Base-by-base conservation (phyloP, 352 stramenopile genomes). In the Pythium plurisporium region DNA sequence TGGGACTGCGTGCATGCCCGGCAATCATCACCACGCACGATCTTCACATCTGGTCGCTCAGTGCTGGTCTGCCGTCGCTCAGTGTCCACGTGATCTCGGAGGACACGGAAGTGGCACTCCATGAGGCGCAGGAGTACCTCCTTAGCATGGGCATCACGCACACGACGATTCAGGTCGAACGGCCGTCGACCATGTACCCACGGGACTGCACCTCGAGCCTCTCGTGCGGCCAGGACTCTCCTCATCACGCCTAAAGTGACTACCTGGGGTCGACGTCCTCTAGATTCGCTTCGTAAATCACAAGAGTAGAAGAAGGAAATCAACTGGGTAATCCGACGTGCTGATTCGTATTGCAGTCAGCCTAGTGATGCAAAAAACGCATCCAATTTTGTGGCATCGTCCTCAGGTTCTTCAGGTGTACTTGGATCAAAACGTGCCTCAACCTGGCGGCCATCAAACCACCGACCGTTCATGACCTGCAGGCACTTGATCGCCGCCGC, bases 1-100 rank as follows among this genome's bases (percentile, higher is more conserved):
- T 74, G 43, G 69, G 71, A 15, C 62, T 91, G 20, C 81, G 81
- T 25, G 65, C 75, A 15, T 65, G 89, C 19, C 64, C 74, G 20
- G 55, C 80, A 9, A 95, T 99, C 5, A 88, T 86, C 33, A 85
- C 98, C 67, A 89, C 98, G 22, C 96, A 99, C 72, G 94, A 99
- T 66, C 70, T 99, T n/a, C 96, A 98, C 69, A 87, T 99, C 43
- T 99, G 97, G 97, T 91, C 79, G 37, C 84, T 99, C 46, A 97
- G 90, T 0, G 81, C 97, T 31, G 89, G 93, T 4, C 57, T 87
- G 34, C 82, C 79, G n/a, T 81, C 87, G 4, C 73, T 98, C 19
- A 97, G 89, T 52, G 91, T 98, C n/a, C 96, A 99, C 44, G 74
- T 91, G 47, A 42, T 88, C 29, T 67, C 79, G 15, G 86, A 88